Conservation (phyloP, 1,284 basidiomycete genomes). For the Heterobasidion irregulare region DNA sequence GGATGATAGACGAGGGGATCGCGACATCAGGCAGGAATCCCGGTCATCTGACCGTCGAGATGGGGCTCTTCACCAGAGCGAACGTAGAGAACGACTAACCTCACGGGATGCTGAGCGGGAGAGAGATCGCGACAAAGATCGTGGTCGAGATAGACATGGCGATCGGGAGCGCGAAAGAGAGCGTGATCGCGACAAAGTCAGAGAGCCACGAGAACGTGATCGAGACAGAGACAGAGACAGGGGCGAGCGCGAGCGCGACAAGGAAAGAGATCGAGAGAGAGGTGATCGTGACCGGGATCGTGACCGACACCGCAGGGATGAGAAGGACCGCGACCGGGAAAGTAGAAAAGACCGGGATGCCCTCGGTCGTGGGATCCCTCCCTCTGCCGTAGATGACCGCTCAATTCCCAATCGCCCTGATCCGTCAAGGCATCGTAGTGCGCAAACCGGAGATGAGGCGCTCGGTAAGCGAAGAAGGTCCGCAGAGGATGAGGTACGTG, state of each 20-base stretch:
- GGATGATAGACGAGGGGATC: constrained; percentile 48
- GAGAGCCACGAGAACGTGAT: constrained; percentile 32
- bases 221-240: constrained; percentile 25
- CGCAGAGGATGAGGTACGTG: constrained; percentile 61
- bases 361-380: constrained; percentile 12
- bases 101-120: constrained; percentile 24
- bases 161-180: constrained; percentile 23
- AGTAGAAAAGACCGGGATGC: constrained; percentile 26
- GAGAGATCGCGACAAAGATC: constrained; percentile 27
- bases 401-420: constrained; percentile 51
- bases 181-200: constrained; percentile 25
- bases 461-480: constrained; percentile 63
- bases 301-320: constrained; percentile 30
- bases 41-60: constrained; percentile 32
- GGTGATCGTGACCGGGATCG: constrained; percentile 26
- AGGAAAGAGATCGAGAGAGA: constrained; percentile 47
- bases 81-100: constrained; percentile 20
- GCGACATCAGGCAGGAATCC: constrained; percentile 32
- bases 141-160: constrained; percentile 31
- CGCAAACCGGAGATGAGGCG: constrained; percentile 38
- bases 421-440: constrained; percentile 40
- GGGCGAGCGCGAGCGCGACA: constrained; percentile 29
- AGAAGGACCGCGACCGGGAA: constrained; percentile 45
- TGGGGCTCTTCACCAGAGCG: constrained; percentile 13
- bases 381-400: constrained; percentile 36